Conservation (phyloP, 345 rosid genomes). For the Salix koriyanagi region DNA sequence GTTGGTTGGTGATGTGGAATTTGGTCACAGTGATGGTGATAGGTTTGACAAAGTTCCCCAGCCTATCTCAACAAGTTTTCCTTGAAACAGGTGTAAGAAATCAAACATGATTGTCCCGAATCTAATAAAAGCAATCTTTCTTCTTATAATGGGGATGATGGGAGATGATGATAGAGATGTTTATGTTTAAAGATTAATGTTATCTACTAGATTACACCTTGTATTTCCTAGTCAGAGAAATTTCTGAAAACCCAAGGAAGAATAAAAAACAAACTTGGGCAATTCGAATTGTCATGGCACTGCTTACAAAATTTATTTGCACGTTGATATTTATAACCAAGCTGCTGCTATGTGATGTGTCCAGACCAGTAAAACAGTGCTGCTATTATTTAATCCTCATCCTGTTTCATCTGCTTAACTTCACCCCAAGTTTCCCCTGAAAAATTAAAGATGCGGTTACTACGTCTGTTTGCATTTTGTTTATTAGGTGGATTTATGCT, state of each 20-base stretch:
- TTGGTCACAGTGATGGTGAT: background rate
- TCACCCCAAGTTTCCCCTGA: background rate
- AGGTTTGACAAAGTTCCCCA: background rate
- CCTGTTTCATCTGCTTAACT: background rate
- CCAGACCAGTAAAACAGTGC: background rate
- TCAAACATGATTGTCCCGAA: background rate
- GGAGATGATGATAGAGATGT: background rate
- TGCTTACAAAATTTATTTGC: background rate
- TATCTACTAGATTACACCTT: background rate
- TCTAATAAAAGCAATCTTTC: constrained; percentile 6
- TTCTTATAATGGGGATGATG: constrained; percentile 2
- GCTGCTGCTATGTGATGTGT: background rate
- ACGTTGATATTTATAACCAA: background rate
- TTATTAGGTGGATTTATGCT: background rate
- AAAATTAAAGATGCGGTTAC: background rate
- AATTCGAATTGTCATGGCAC: background rate
- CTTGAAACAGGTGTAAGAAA: background rate
- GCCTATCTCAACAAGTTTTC: background rate
- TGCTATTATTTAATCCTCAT: background rate
- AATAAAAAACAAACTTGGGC: background rate
- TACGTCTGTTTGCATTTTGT: background rate
- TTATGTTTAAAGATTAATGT: background rate
- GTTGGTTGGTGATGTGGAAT: background rate
- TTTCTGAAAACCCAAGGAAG: background rate
- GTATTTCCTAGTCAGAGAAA: background rate